Base-by-base conservation (phyloP, 2,329 filamentous ascomycete species). In the Aureobasidium sp. region DNA sequence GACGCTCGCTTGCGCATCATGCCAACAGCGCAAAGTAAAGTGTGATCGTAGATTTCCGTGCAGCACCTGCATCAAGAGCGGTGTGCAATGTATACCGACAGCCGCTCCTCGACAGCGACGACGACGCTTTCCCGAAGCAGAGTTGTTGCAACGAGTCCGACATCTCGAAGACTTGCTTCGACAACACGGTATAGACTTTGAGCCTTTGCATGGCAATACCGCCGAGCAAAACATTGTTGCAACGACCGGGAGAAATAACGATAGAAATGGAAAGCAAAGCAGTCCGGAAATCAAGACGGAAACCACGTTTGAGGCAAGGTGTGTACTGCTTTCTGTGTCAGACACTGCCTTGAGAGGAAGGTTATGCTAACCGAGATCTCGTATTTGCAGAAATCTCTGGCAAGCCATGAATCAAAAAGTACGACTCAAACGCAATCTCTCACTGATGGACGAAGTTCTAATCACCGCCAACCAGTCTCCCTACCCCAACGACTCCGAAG, bases 11-110 rank as follows among this genome's bases (percentile, higher is more conserved):
- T 93, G 89, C 69, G 80, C 90, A 15, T 79, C 86, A 22, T 93
- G 89, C 70, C 88, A 91, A 71, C 87, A 89, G 71, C 84, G 87
- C 64, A 91, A 91, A 72, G 82, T 91, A 45, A 86, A 86, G 64
- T 91, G 88, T 73, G 64, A 67, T 73, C 87, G 87, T 73, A 84
- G 81, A 67, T 86, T 86, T 73, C 88, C 88, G 17, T 91, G 88
- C 70, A 78, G 82, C 68, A 87, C 87, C 73, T 90, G 88, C 70
- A 77, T 84, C 70, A 87, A 83, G 73, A 81, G 83, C 58, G 75
- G 79, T 25, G 81, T 81, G 36, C 82, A 88, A 66, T 91, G 70
- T 66, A 68, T 80, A 4, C 75, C 77, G 3, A 73, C 75, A 1
- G 68, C 72, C 5, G 17, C 57, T 4, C 69, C 72, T 74, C 84